Conservation (phyloP, 176 grass and related monocot genomes). For the Eragrostis curvula region DNA sequence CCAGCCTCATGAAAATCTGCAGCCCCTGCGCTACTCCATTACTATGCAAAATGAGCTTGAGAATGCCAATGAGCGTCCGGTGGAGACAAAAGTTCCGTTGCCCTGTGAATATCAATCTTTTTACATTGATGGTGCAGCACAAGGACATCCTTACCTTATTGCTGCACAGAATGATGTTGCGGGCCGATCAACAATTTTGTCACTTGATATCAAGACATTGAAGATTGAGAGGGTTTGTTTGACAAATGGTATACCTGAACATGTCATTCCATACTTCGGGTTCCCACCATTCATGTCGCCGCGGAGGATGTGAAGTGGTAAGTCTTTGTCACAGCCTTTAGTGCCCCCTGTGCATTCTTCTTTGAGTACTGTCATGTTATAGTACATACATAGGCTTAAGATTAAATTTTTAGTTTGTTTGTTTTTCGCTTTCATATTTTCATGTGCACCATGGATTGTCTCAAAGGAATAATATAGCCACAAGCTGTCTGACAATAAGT, state of each 20-base stretch:
- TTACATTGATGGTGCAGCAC: not conserved
- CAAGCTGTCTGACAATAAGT: too few relatives aligned
- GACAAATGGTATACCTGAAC: not conserved
- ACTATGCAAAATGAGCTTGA: not conserved
- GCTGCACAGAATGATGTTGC: fast-evolving
- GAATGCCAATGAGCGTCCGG: not conserved
- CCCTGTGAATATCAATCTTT: not conserved
- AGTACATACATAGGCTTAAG: not conserved
- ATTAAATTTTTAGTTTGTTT: not conserved
- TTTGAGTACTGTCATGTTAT: not conserved
- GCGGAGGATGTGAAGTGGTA: not conserved
- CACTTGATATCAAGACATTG: not conserved
- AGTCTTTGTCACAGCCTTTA: not conserved
- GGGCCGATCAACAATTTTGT: not conserved
- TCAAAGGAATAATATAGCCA: too few relatives aligned
- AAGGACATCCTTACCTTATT: not conserved
- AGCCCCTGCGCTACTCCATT: not conserved
- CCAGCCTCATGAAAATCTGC: fast-evolving
- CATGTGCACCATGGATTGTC: not conserved
- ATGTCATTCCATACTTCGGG: not conserved
- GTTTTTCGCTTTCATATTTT: not conserved
- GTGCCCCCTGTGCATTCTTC: not conserved
- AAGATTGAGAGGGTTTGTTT: not conserved
- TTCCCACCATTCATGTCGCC: not conserved
- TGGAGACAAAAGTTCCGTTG: not conserved